A percentile compares a stretch with the other conserved stretches of the same genome.
These are phyloP conservation scores for Daedaleopsis sinensis DNA, from an alignment of 768 basidiomycete genomes.

Conservation along the genomic window DNA sequence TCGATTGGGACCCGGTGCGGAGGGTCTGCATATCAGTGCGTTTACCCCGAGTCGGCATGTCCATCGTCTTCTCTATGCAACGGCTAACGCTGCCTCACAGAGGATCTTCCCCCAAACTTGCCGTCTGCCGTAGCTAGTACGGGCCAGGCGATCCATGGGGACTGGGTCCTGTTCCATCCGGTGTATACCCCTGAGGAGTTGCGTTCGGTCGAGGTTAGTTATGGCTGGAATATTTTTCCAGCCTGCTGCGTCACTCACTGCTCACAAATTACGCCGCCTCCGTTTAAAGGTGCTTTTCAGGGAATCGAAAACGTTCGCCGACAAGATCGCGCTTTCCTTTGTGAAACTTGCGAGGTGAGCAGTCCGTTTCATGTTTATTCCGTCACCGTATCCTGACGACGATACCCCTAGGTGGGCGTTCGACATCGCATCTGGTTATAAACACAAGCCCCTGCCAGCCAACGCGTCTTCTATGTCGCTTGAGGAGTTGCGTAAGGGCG, in stretches of 20 bases:
- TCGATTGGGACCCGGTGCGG: conserved; percentile 30
- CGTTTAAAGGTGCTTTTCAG: conserved; percentile 65
- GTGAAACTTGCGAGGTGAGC: conserved; percentile 56
- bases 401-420: conserved; percentile 56
- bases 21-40: conserved; percentile 40
- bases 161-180: conserved; percentile 94
- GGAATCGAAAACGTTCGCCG: conserved; percentile 63
- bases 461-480: conserved; percentile 61
- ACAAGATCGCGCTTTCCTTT: conserved; percentile 70
- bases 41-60: not conserved
- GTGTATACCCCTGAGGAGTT: conserved; percentile 82
- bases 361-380: conserved; percentile 16
- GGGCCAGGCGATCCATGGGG: conserved; percentile 46
- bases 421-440: conserved; percentile 87
- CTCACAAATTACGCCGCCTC: not conserved
- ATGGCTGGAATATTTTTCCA: not conserved
- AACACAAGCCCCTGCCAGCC: conserved; percentile 66
- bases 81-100: conserved; percentile 11
- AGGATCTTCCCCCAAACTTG: conserved; percentile 16
- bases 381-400: not conserved
- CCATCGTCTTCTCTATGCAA: not conserved
- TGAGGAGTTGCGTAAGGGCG: conserved; percentile 71
- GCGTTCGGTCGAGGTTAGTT: conserved; percentile 65
- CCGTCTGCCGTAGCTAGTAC: conserved; percentile 7
- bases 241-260: not conserved